Conservation (phyloP, 768 basidiomycete genomes). For the Trametes punicea region DNA sequence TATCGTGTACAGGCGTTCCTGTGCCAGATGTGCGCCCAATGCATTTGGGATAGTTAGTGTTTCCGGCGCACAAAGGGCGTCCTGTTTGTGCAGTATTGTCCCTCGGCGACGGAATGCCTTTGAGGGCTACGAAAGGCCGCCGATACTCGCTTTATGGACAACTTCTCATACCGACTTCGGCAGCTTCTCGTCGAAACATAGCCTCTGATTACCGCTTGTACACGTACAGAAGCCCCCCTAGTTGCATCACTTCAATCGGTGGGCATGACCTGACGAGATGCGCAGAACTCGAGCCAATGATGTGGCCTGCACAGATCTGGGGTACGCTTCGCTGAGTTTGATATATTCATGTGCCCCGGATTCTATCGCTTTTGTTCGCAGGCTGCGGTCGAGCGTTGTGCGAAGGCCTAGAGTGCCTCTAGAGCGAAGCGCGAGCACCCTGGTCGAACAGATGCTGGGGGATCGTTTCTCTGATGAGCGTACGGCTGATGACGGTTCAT, state of each 20-base stretch:
- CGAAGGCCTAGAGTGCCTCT: neutral
- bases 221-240: neutral
- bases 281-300: slow-evolving; percentile 4
- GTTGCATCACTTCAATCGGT: neutral
- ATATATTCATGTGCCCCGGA: neutral
- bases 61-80: neutral
- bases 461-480: neutral
- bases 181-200: neutral
- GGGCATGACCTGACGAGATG: slow-evolving; percentile 8
- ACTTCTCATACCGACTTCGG: neutral
- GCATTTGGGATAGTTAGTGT: neutral
- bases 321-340: slow-evolving; percentile 13
- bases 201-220: slow-evolving; percentile 1
- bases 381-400: neutral
- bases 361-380: neutral
- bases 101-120: neutral
- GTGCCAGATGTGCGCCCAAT: neutral
- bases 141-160: neutral
- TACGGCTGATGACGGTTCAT: neutral
- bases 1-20: neutral
- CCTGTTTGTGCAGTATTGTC: neutral
- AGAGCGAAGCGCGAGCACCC: neutral
- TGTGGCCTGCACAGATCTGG: slow-evolving; percentile 6
- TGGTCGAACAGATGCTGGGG: neutral
- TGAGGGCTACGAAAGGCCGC: neutral